Evolutionary conservation across 2,329 filamentous ascomycete genomes (phyloP).

Genomic region (Cercospora zeina): DNA sequence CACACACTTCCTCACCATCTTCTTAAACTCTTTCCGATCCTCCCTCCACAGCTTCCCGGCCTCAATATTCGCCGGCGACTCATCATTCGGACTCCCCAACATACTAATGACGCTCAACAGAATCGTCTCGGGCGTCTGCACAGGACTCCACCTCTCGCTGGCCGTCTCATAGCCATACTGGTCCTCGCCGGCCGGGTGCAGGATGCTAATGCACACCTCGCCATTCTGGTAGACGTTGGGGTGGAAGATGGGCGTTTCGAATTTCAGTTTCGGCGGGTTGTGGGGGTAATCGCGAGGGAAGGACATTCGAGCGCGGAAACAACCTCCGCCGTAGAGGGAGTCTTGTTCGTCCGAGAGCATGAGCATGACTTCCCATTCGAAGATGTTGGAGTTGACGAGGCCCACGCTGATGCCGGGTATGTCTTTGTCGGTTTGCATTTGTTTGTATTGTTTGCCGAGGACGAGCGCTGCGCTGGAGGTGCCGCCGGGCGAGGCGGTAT

Average conservation of each 20-base stretch:
- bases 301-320: conserved; percentile 80
- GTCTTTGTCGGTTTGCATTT: conserved; percentile 89
- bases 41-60: conserved; percentile 86
- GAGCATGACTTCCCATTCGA: conserved; percentile 98
- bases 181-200: conserved; percentile 93
- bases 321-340: conserved; percentile 89
- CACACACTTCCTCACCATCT: conserved; percentile 73
- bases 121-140: conserved; percentile 94
- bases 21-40: conserved; percentile 75
- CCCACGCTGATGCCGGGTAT: conserved; percentile 94
- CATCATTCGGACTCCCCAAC: conserved; percentile 88
- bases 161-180: conserved; percentile 90
- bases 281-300: conserved; percentile 88
- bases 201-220: conserved; percentile 92
- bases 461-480: conserved; percentile 65
- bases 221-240: conserved; percentile 88
- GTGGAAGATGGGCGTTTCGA: conserved; percentile 85
- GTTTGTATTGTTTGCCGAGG: conserved; percentile 81
- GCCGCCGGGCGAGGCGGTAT: conserved; percentile 31
- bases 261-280: conserved; percentile 84
- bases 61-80: conserved; percentile 93
- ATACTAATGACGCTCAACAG: conserved; percentile 89
- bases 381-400: conserved; percentile 80
- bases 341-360: conserved; percentile 83
- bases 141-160: conserved; percentile 87